phyloP scores from a whole-genome alignment of 305 asterid species.

The Fraxinus paxiana region DNA sequence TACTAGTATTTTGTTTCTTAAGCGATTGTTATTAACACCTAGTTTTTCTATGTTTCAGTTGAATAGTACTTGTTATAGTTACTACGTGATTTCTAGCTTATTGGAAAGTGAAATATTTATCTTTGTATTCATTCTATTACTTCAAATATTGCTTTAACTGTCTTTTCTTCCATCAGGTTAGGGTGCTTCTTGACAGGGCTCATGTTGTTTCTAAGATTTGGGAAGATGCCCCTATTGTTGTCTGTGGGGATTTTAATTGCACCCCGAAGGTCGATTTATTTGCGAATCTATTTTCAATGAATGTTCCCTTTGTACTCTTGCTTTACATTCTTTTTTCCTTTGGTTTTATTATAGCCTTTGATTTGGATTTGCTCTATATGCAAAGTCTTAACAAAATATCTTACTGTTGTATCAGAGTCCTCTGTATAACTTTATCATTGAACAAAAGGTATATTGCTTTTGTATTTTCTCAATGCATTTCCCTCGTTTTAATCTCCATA shows the following conservation, averaged over 20 bases:
- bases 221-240: conserved; percentile 80
- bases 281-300: conserved; percentile 8
- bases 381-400: conserved; percentile 19
- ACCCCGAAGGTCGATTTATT: conserved; percentile 67
- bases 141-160: conserved; percentile 22
- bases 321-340: conserved; percentile 12
- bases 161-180: conserved; percentile 49
- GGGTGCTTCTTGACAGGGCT: conserved; percentile 82
- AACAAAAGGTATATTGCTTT: conserved; percentile 55
- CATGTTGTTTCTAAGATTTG: conserved; percentile 79
- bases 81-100: not conserved
- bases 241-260: conserved; percentile 98
- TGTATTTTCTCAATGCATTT: not conserved
- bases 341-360: conserved; percentile 11
- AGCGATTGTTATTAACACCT: not conserved
- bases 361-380: conserved; percentile 18
- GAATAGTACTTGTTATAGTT: not conserved
- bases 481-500: conserved; percentile 22
- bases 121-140: not conserved
- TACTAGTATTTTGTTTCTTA: not conserved
- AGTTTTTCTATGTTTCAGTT: not conserved
- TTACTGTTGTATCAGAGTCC: conserved; percentile 69
- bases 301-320: conserved; percentile 12
- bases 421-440: conserved; percentile 71
- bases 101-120: not conserved